Evolutionary conservation across 345 rosid genomes (phyloP).

Genomic region (Nasturtium officinale): DNA sequence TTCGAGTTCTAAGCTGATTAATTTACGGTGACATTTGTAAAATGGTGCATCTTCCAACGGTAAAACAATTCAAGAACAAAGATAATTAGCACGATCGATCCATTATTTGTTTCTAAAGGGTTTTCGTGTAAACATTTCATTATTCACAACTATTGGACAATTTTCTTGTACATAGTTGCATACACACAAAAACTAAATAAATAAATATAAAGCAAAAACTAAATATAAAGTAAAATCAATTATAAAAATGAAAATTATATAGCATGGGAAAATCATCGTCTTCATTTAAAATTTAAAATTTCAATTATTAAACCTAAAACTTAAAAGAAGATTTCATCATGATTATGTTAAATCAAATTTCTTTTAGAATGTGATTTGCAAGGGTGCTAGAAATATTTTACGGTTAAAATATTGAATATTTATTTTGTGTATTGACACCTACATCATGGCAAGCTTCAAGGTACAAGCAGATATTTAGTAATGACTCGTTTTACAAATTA

Average conservation of each 20-base stretch:
- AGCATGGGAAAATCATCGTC: background rate
- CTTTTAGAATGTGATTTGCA: background rate
- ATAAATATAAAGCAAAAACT: background rate
- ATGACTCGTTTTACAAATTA: background rate
- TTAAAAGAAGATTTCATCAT: no score
- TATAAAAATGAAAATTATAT: no score
- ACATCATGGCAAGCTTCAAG: background rate
- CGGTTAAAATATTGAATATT: background rate
- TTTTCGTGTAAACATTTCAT: background rate
- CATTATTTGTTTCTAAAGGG: constrained; percentile 27
- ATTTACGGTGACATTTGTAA: background rate
- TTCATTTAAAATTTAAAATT: no score
- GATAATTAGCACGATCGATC: background rate
- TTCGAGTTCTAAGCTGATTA: background rate
- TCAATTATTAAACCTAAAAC: background rate
- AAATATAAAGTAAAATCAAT: background rate
- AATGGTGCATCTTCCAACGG: background rate
- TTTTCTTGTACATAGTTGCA: background rate
- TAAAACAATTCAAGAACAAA: background rate
- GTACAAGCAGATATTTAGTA: background rate
- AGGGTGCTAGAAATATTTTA: background rate
- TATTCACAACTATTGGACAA: constrained; percentile 6
- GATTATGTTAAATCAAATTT: no score
- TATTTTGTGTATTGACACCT: background rate
- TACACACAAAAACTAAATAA: background rate